Percentiles rank a stretch among this genome's conserved stretches.
phyloP scores from a whole-genome alignment of 768 basidiomycete species.

The Xanthoconium stramineum region DNA sequence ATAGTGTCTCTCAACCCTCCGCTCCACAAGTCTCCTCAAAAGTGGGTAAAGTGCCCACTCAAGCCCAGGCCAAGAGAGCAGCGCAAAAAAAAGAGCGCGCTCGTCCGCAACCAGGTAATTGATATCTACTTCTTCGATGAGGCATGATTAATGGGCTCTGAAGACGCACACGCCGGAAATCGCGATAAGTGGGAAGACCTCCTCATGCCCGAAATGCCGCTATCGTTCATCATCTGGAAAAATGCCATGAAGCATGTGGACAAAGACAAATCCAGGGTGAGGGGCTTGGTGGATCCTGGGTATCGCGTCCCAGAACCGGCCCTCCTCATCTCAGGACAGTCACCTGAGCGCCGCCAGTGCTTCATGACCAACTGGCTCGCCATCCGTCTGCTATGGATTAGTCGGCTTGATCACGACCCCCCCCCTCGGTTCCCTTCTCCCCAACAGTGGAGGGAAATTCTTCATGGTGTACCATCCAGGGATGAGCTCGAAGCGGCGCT shows the following conservation, averaged over 20 bases:
- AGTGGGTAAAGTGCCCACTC: too few relatives aligned
- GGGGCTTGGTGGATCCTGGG: not conserved
- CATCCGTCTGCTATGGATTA: too few relatives aligned
- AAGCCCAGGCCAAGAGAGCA: too few relatives aligned
- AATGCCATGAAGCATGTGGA: not conserved
- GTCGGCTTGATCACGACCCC: too few relatives aligned
- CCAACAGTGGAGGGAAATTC: too few relatives aligned
- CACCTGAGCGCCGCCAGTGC: not conserved
- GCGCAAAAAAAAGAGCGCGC: not conserved
- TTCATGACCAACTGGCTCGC: not conserved
- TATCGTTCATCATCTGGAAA: not conserved
- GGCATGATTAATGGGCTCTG: not conserved
- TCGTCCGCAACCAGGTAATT: too few relatives aligned
- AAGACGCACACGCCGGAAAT: not conserved
- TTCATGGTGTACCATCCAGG: too few relatives aligned
- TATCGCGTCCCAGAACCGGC: constrained; percentile 11
- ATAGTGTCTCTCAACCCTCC: too few relatives aligned
- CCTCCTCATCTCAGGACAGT: not conserved
- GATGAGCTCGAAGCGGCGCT: too few relatives aligned
- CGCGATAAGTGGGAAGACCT: not conserved
- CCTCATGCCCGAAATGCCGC: not conserved
- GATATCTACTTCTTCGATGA: too few relatives aligned
- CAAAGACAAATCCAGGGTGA: not conserved
- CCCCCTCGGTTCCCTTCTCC: too few relatives aligned
- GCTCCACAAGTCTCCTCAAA: too few relatives aligned